Evolutionary conservation across 768 basidiomycete species (phyloP).

Genomic region (Amanita polypyramis): DNA sequence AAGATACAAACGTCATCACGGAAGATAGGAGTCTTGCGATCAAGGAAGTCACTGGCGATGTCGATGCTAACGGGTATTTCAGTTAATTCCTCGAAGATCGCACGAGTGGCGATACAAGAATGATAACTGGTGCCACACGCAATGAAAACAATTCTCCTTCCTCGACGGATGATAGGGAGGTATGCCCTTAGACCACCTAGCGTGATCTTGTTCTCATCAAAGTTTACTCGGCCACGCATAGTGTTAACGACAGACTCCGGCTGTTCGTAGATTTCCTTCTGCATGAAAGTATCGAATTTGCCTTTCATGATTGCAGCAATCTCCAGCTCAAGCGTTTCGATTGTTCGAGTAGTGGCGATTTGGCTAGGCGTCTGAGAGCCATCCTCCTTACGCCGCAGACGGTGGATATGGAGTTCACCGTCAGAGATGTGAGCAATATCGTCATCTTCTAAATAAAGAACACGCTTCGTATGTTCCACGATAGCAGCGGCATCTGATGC

Average conservation of each 20-base stretch:
- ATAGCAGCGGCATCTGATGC: conserved; percentile 96
- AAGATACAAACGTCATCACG: conserved; percentile 96
- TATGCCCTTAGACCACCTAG: conserved; percentile 94
- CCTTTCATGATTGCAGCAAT: conserved; percentile 99
- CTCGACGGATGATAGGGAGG: conserved; percentile 90
- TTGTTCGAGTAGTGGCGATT: conserved; percentile 73
- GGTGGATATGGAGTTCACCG: conserved; percentile 98
- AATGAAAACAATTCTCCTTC: conserved; percentile 89
- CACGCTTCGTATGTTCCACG: conserved; percentile 97
- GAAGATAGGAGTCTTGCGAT: conserved; percentile 99
- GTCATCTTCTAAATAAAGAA: conserved; percentile 97
- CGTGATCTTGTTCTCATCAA: conserved; percentile 83
- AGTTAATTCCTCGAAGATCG: conserved; percentile 97
- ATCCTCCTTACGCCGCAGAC: conserved; percentile 83
- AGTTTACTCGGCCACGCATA: conserved; percentile 99
- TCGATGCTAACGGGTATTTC: conserved; percentile 98
- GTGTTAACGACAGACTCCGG: conserved; percentile 99
- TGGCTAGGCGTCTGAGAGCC: conserved; percentile 49
- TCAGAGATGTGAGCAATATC: conserved; percentile 97
- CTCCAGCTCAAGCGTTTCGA: conserved; percentile 97
- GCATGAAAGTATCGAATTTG: conserved; percentile 99
- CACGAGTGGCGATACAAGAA: conserved; percentile 91
- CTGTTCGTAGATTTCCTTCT: conserved; percentile 99
- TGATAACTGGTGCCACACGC: conserved; percentile 99
- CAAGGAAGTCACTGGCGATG: conserved; percentile 95